Evolutionary conservation across 108 stramenopile species (phyloP).

Genomic region (Cyclotella atomus): DNA sequence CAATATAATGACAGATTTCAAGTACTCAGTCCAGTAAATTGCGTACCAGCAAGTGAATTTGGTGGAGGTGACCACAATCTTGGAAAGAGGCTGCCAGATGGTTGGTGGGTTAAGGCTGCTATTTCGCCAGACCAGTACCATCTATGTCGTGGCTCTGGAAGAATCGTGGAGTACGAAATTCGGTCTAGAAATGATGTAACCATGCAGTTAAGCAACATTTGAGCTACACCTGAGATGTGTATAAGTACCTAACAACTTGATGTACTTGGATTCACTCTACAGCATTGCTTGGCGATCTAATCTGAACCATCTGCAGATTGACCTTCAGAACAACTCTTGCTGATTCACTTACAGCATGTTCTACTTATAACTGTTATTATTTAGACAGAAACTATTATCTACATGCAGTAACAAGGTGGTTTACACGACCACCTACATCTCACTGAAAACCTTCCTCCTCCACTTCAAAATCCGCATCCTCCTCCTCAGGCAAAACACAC

Average conservation of each 20-base stretch:
- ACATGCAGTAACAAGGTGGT: too few relatives aligned
- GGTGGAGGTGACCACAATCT: slow-evolving; percentile 52
- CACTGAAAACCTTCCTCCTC: slow-evolving; percentile 13
- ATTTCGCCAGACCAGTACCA: slow-evolving; percentile 36
- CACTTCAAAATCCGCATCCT: not conserved
- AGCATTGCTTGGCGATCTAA: too few relatives aligned
- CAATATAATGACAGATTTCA: slow-evolving; percentile 36
- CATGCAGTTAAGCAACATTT: not conserved
- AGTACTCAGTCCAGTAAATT: slow-evolving; percentile 12
- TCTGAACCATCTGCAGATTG: too few relatives aligned
- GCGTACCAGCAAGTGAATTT: slow-evolving; percentile 2
- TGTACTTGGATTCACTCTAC: too few relatives aligned
- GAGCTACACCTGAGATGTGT: too few relatives aligned
- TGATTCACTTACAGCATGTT: too few relatives aligned
- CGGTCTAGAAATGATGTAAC: slow-evolving; percentile 19
- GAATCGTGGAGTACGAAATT: slow-evolving; percentile 53
- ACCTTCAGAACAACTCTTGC: too few relatives aligned
- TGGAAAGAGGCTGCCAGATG: slow-evolving; percentile 35
- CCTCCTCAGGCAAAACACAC: slow-evolving; percentile 51
- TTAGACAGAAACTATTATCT: too few relatives aligned
- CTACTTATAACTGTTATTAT: too few relatives aligned
- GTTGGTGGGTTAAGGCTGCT: slow-evolving; percentile 51
- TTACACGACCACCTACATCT: too few relatives aligned
- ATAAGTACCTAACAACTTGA: too few relatives aligned
- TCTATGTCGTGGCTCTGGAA: slow-evolving; percentile 49